Conservation (phyloP, 768 basidiomycete species). For the Plicaturopsis crispa region DNA sequence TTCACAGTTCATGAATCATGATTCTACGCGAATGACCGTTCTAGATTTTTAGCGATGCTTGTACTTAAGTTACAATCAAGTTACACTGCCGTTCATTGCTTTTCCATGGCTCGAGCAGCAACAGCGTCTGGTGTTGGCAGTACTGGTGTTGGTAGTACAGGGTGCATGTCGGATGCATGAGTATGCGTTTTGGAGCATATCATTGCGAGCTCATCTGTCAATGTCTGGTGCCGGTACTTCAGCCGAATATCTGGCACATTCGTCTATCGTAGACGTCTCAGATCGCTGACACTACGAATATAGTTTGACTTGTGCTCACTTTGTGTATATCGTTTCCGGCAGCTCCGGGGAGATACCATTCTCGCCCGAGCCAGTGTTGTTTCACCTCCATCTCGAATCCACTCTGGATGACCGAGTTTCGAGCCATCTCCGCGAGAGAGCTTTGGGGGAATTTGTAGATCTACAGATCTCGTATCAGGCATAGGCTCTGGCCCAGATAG, state of each 20-base stretch:
- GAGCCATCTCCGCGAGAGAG: conserved; percentile 92
- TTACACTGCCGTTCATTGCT: no score
- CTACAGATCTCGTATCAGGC: conserved; percentile 27
- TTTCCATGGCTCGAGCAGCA: conserved; percentile 30
- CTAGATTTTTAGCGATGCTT: no score
- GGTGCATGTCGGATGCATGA: background rate
- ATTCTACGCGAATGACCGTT: no score
- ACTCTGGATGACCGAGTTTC: conserved; percentile 94
- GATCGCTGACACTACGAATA: conserved; percentile 2
- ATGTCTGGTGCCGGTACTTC: conserved; percentile 84
- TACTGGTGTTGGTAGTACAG: no score
- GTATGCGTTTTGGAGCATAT: conserved; percentile 30
- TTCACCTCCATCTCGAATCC: conserved; percentile 99
- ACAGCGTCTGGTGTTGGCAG: conserved; percentile 26
- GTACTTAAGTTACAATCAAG: no score
- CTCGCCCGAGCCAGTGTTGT: conserved; percentile 87
- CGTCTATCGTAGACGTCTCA: conserved; percentile 56
- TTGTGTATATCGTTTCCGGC: conserved; percentile 96
- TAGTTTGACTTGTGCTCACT: conserved; percentile 31
- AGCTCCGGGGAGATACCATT: conserved; percentile 91
- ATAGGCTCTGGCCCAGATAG: background rate
- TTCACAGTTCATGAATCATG: no score
- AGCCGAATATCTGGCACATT: conserved; percentile 92
- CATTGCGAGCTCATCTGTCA: conserved; percentile 79
- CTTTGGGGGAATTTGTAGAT: conserved; percentile 96